Base-by-base conservation (phyloP, 805 yeast species). In the Kodamaea kaohsiungensis region DNA sequence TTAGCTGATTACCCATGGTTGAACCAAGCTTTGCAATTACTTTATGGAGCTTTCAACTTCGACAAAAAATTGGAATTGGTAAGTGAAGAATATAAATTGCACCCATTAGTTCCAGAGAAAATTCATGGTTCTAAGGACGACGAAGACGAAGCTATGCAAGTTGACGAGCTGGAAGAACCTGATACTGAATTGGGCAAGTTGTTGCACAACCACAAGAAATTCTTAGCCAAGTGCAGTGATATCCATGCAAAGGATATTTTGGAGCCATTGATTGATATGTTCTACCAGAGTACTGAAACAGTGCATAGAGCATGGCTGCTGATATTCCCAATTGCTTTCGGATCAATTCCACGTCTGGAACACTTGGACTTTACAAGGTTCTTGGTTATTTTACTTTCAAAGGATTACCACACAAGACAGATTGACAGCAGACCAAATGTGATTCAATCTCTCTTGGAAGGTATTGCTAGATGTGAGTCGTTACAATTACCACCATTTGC, bases 1-100 rank as follows among this genome's bases (percentile, higher is more conserved):
- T 74, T 95, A 39, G 92, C 96, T 0, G 99, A 95, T 60, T 89
- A 88, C 62, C 89, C 91, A 43, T 95, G 99, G 99, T 72, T 93
- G 57, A 91, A 91, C 66, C 98, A 93, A 68, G 98, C 97, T 0
- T 76, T 90, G 16, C 97, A 92, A 65, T 71, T 96, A 27, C 71
- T 95, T 6, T 90, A 87, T 64, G 96, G 95, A 0, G 79, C 96
- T 0, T 85, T 89, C 59, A 87, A 86, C 54, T 69, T 68, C 40
- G 78, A 79, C 0, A 74, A 79, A 53, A 67, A 64, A 1, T 61
- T 91, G 16, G 69, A 67, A 19, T 67, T 89, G 46, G 68, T 71
- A 1, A 70, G 70, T 0, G 77, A 72, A 13, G 85, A 85, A 46
- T 79, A 82, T 61, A 76, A 74, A 40, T 72, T 89, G 48, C 79